A percentile compares a stretch with the other conserved stretches of the same genome.
Evolutionary conservation across 1,284 basidiomycete species (phyloP).

Genomic region (Ceratobasidium sp.): DNA sequence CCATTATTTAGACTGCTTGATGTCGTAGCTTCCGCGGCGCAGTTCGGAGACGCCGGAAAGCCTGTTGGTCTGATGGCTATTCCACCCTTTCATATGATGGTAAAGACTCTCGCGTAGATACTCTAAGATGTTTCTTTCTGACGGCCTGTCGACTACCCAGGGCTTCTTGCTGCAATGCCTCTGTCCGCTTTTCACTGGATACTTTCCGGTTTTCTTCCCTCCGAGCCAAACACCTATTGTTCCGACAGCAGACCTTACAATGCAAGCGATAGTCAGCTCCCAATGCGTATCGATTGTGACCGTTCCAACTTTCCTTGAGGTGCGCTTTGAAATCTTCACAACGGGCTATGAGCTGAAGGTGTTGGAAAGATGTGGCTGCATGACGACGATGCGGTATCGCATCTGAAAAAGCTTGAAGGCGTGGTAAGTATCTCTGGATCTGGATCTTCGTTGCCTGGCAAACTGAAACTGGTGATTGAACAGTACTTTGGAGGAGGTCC

Average conservation of each 20-base stretch:
- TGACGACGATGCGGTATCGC: constrained; percentile 35
- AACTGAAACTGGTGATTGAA: neutral
- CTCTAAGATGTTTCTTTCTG: no score
- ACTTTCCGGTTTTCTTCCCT: constrained; percentile 42
- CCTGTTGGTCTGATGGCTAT: constrained; percentile 16
- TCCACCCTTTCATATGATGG: constrained; percentile 24
- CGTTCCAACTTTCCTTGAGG: constrained; percentile 46
- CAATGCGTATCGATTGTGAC: constrained; percentile 16
- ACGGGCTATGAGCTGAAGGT: no score
- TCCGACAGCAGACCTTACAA: constrained; percentile 42
- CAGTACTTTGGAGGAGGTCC: constrained; percentile 41
- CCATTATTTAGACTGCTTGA: no score
- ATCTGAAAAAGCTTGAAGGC: constrained; percentile 34
- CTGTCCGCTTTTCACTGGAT: constrained; percentile 14
- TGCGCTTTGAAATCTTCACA: neutral
- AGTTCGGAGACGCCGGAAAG: neutral
- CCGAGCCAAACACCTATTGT: constrained; percentile 32
- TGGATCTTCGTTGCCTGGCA: neutral
- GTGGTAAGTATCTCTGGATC: constrained; percentile 43
- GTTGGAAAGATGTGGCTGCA: constrained; percentile 42
- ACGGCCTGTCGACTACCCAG: neutral
- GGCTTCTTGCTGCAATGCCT: neutral
- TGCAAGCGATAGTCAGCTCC: constrained; percentile 18
- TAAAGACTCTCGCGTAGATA: neutral
- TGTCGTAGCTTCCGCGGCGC: neutral